Conservation (phyloP, 306 rosid species). For the Malus asiatica region DNA sequence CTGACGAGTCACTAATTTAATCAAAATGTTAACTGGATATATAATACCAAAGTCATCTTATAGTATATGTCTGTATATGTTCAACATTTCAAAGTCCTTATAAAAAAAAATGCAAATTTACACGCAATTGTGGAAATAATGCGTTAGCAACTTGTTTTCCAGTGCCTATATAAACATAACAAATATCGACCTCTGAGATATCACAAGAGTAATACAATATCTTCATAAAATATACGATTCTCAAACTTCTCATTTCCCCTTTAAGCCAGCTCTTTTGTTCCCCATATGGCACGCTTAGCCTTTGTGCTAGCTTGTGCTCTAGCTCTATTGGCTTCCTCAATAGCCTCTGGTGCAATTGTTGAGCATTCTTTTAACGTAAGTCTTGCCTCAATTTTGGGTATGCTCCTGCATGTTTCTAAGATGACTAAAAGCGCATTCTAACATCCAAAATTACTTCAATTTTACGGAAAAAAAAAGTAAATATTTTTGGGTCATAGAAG, state of each 20-base stretch:
- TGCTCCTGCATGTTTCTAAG: not conserved
- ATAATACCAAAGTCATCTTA: not conserved
- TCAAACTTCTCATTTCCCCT: not conserved
- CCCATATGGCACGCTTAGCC: conserved; percentile 22
- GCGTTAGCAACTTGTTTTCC: not conserved
- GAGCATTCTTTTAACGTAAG: conserved; percentile 46
- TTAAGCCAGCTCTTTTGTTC: not conserved
- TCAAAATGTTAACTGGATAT: not conserved
- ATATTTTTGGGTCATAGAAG: not conserved
- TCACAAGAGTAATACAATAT: not conserved
- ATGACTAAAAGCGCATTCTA: not conserved
- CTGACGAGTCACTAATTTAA: not conserved
- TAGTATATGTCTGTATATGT: not conserved
- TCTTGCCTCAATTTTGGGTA: not conserved
- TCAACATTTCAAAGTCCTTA: not conserved
- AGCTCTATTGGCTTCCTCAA: conserved; percentile 29
- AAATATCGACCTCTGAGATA: not conserved
- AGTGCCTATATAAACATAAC: not conserved
- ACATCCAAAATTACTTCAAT: not conserved
- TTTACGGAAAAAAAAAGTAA: too few relatives aligned
- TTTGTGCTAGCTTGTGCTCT: conserved; percentile 21
- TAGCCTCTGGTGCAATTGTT: conserved; percentile 40
- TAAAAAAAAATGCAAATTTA: not conserved
- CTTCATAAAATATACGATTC: not conserved
- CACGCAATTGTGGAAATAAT: not conserved